phyloP scores from a whole-genome alignment of 148 eudicot genomes.

The Drosera capensis region DNA sequence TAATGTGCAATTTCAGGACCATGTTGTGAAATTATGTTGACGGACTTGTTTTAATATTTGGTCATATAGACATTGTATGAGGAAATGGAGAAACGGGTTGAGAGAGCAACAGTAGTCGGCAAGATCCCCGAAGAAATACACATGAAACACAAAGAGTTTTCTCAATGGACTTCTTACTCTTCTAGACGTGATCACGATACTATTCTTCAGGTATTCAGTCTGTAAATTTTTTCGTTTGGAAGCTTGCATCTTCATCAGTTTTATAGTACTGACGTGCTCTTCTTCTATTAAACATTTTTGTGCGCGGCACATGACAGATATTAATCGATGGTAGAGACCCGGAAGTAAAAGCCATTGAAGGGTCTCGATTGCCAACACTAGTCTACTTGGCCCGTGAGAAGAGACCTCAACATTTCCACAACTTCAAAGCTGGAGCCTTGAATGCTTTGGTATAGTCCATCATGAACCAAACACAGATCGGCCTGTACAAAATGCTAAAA shows the following conservation, averaged over 20 bases:
- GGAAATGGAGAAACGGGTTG: conserved; percentile 52
- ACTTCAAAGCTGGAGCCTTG: conserved; percentile 96
- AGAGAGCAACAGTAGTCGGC: conserved; percentile 23
- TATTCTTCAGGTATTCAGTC: conserved; percentile 45
- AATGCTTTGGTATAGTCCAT: conserved; percentile 50
- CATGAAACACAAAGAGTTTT: conserved; percentile 50
- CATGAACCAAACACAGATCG: neutral
- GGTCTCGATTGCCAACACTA: conserved; percentile 42
- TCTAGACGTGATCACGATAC: conserved; percentile 56
- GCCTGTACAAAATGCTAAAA: too few species aligned
- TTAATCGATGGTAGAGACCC: conserved; percentile 41
- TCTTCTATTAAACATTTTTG: too few species aligned
- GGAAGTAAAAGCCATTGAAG: conserved; percentile 33
- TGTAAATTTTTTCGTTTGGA: neutral
- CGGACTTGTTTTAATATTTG: neutral
- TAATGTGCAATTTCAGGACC: too few species aligned
- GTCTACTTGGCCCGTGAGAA: conserved; percentile 77
- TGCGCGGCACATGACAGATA: too few species aligned
- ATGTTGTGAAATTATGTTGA: neutral
- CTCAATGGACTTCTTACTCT: conserved; percentile 39
- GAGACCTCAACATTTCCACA: conserved; percentile 53
- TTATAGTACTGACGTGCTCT: too few species aligned
- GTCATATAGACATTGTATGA: conserved; percentile 35
- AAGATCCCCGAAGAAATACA: conserved; percentile 26
- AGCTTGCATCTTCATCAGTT: too few species aligned